A percentile compares a stretch with the other conserved stretches of the same genome.
Evolutionary conservation across 306 rosid species (phyloP).

Genomic region (Begonia loranthoides): DNA sequence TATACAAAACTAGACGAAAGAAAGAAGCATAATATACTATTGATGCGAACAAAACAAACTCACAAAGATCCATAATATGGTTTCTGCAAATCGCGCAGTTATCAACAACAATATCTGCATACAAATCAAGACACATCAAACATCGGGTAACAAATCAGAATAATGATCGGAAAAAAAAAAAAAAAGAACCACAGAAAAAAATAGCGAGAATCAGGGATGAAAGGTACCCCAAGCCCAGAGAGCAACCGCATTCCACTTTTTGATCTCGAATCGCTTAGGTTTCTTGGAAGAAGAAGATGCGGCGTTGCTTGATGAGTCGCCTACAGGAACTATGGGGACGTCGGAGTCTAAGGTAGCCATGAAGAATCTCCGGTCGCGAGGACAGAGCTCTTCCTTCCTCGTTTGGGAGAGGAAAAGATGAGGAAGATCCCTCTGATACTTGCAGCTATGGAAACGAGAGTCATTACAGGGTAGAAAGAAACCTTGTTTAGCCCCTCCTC

Average conservation of each 20-base stretch:
- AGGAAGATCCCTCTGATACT: no score
- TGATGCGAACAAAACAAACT: conserved; percentile 4
- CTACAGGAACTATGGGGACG: conserved; percentile 56
- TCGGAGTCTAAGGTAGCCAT: conserved; percentile 68
- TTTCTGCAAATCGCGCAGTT: conserved; percentile 92
- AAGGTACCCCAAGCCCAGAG: conserved; percentile 90
- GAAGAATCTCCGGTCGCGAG: no score
- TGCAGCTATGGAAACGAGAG: no score
- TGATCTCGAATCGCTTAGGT: conserved; percentile 77
- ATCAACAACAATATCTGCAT: conserved; percentile 80
- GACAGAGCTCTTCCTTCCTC: no score
- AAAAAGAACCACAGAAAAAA: no score
- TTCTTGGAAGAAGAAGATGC: conserved; percentile 57
- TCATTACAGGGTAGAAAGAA: no score
- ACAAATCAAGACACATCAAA: not conserved
- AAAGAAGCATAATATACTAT: no score
- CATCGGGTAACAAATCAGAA: no score
- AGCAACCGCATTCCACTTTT: conserved; percentile 89
- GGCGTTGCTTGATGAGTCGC: conserved; percentile 45
- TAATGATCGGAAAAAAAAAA: no score
- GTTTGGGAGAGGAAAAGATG: no score
- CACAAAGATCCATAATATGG: conserved; percentile 97
- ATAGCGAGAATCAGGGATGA: conserved; percentile 21
- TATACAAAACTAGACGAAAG: no score
- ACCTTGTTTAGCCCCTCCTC: no score